A percentile compares a stretch with the other conserved stretches of the same genome.
These are phyloP conservation scores for Oryza officinalis DNA, from an alignment of 176 grass and related monocot species.

Conservation along the genomic window DNA sequence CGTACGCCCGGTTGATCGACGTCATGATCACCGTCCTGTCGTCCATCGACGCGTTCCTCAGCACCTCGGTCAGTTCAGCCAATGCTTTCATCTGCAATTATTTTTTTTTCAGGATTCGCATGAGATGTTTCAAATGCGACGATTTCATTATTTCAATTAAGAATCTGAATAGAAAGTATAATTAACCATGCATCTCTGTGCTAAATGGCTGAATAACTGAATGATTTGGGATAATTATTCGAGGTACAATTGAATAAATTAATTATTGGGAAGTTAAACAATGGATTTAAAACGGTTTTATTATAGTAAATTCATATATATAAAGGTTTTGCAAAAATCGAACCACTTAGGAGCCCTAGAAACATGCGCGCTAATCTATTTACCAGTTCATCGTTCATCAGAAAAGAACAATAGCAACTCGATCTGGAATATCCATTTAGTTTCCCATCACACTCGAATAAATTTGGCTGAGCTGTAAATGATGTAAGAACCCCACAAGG, in stretches of 20 bases:
- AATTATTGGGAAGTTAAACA: too few relatives aligned
- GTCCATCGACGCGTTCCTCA: slow-evolving; percentile 70
- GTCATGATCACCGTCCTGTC: slow-evolving; percentile 80
- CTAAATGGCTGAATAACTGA: not conserved
- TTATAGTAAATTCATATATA: too few relatives aligned
- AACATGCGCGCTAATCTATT: too few relatives aligned
- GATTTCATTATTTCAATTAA: not conserved
- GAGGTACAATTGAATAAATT: too few relatives aligned
- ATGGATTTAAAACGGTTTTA: too few relatives aligned
- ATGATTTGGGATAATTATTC: too few relatives aligned
- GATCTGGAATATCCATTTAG: too few relatives aligned
- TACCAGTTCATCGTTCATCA: too few relatives aligned
- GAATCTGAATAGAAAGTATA: not conserved
- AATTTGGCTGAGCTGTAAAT: not conserved
- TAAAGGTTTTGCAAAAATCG: too few relatives aligned
- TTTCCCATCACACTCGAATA: not conserved
- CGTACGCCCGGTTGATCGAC: slow-evolving; percentile 67
- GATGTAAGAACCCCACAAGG: not conserved
- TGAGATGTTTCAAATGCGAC: not conserved
- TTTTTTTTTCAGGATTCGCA: not conserved
- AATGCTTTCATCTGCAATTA: slow-evolving; percentile 28
- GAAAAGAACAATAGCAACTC: too few relatives aligned
- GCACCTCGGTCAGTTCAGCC: slow-evolving; percentile 37
- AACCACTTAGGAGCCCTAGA: too few relatives aligned
- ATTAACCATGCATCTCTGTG: too few relatives aligned